phyloP scores from a whole-genome alignment of 805 yeast genomes.

The Suhomyces emberorum region DNA sequence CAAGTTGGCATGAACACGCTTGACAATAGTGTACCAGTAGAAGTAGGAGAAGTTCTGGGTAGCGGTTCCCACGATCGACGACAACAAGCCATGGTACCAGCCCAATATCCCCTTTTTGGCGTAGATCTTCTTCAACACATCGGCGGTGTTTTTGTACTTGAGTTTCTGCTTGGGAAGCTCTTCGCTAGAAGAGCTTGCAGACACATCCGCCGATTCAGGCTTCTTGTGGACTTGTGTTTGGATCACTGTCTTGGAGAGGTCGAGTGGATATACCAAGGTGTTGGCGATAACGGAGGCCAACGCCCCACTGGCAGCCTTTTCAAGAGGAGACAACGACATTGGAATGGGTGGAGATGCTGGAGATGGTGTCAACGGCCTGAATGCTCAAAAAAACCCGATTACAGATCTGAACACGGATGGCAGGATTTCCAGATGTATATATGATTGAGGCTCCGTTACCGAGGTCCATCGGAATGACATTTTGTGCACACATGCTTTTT shows the following conservation, averaged over 20 bases:
- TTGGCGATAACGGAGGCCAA: constrained; percentile 79
- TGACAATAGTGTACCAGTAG: constrained; percentile 79
- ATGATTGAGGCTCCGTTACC: constrained; percentile 1
- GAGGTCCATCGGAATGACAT: constrained; percentile 1
- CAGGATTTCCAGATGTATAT: too few relatives aligned
- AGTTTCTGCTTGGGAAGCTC: constrained; percentile 17
- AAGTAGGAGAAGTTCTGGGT: constrained; percentile 80
- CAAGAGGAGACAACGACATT: constrained; percentile 63
- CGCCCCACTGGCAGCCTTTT: constrained; percentile 80
- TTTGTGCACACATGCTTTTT: constrained; percentile 1
- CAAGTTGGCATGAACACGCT: constrained; percentile 48
- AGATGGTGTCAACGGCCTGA: too few relatives aligned
- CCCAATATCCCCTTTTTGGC: constrained; percentile 61
- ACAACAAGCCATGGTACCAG: constrained; percentile 67
- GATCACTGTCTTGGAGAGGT: constrained; percentile 69
- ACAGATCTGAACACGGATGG: too few relatives aligned
- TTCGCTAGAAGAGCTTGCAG: background rate
- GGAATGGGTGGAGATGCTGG: background rate
- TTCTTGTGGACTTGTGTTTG: constrained; percentile 59
- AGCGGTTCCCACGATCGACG: constrained; percentile 67
- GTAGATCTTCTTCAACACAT: constrained; percentile 59
- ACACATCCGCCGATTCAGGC: background rate
- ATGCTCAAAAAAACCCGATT: too few relatives aligned
- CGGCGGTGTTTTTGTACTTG: constrained; percentile 55
- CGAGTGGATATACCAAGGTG: constrained; percentile 76